A percentile compares a stretch with the other conserved stretches of the same genome.
Conservation (phyloP, 768 basidiomycete species). For the Sarcodon sp. region DNA sequence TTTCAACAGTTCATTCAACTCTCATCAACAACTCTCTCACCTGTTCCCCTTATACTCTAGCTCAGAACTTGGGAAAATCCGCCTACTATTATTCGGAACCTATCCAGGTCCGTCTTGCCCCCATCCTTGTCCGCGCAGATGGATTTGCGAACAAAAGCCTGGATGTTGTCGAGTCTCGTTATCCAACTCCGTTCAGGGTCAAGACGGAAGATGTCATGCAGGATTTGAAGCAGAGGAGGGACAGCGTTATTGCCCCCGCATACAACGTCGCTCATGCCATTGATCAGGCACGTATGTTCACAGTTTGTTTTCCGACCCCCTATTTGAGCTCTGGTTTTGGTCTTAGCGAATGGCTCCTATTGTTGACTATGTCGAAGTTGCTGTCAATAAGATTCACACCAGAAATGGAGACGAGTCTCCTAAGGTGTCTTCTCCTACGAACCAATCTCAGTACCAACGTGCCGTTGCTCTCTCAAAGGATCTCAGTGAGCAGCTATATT, state of each 20-base stretch:
- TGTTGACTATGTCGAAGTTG: slow-evolving; percentile 56
- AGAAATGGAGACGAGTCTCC: slow-evolving; percentile 34
- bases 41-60: slow-evolving; percentile 50
- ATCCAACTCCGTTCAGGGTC: slow-evolving; percentile 65
- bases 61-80: slow-evolving; percentile 39
- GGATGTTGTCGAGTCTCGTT: slow-evolving; percentile 59
- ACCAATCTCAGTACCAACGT: slow-evolving; percentile 71
- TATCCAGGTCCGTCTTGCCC: slow-evolving; percentile 49
- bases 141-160: slow-evolving; percentile 62
- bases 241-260: slow-evolving; percentile 51
- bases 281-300: slow-evolving; percentile 44
- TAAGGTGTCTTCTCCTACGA: slow-evolving; percentile 29
- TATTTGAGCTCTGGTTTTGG: slow-evolving; percentile 8
- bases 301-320: slow-evolving; percentile 1
- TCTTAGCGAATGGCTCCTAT: slow-evolving; percentile 57
- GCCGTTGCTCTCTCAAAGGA: slow-evolving; percentile 52
- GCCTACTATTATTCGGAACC: slow-evolving; percentile 40
- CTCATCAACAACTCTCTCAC: slow-evolving; percentile 50
- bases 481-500: slow-evolving; percentile 47
- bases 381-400: slow-evolving; percentile 25
- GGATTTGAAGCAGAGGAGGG: slow-evolving; percentile 43
- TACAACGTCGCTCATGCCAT: slow-evolving; percentile 50
- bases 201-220: slow-evolving; percentile 59
- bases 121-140: slow-evolving; percentile 51
- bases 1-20: slow-evolving; percentile 45